Base-by-base conservation (phyloP, 106 monocot genomes). In the Cymbidium sinense region DNA sequence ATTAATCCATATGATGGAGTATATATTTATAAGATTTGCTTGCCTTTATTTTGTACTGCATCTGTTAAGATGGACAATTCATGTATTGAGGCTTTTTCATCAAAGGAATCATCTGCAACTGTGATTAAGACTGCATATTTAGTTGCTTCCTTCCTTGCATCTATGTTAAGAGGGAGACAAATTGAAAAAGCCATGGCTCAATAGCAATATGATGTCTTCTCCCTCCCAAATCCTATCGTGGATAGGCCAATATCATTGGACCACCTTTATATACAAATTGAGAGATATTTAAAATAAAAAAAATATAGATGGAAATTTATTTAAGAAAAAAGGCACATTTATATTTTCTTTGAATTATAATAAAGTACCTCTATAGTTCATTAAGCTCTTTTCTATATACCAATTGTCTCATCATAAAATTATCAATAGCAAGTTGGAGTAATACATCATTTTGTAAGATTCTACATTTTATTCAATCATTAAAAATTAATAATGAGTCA, bases 21-120 rank as follows among this genome's bases (percentile, higher is more conserved):
- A n/a, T n/a, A n/a, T n/a, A n/a, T 2, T 17, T 33, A 76, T 8
- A 51, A 52, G 5, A 17, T 28, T 33, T 79, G 0, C 58, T 19
- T 54, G 80, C 83, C 86, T 83, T 70, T n/a, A n/a, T n/a, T n/a
- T n/a, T 73, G 35, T 10, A 86, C 64, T 33, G 83, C 76, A 27
- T 83, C 41, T 0, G 35, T 80, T 11, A 86, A 77, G 12, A 0
- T 35, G 19, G 36, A 27, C 9, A 86, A 67, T 7, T 86, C 86
- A 21, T 83, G 35, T 34, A 74, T 0, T n/a, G 86, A 70, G 31
- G 70, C 86, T 30, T 77, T 20, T 15, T 64, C 75, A 70, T 86
- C 86, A 20, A 72, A 86, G 50, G 80, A 86, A 39, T 86, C 86
- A 77, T 86, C 86, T 43, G 70, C 77, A 19, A 86, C 17, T 29